Evolutionary conservation across 805 yeast genomes (phyloP).

Genomic region (Spathaspora girioi): DNA sequence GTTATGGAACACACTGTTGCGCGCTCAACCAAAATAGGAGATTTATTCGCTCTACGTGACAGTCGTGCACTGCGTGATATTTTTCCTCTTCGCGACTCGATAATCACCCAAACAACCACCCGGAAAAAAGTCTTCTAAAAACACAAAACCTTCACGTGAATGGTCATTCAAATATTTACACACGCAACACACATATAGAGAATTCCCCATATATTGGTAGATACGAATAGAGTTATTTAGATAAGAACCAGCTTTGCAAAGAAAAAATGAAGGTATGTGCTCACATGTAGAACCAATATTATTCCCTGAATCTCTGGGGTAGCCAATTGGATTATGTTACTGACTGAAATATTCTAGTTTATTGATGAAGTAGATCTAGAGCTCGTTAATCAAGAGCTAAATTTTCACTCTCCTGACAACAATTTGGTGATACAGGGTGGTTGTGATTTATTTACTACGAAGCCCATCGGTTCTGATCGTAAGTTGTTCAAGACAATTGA

Average conservation of each 20-base stretch:
- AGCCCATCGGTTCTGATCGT: constrained; percentile 86
- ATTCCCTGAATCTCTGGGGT: background rate
- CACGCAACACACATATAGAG: background rate
- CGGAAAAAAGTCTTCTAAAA: background rate
- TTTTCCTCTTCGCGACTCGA: background rate
- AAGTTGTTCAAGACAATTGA: constrained; percentile 86
- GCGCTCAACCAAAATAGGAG: no score
- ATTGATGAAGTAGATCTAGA: constrained; percentile 94
- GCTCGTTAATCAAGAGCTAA: constrained; percentile 79
- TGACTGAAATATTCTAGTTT: constrained; percentile 45
- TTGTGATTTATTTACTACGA: constrained; percentile 91
- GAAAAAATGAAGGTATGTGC: background rate
- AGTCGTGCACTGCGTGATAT: background rate
- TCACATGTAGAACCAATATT: background rate
- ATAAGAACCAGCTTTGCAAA: background rate
- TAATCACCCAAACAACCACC: background rate
- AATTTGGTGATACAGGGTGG: constrained; percentile 68
- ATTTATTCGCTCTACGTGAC: no score
- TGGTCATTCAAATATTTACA: background rate
- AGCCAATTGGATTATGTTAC: background rate
- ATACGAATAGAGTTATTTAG: background rate
- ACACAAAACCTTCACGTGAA: constrained; percentile 1
- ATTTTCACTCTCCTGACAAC: constrained; percentile 50
- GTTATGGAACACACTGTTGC: no score
- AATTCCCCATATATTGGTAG: background rate